These are phyloP conservation scores for Choiromyces venosus DNA, from an alignment of 495 filamentous ascomycete species.

Conservation along the genomic window DNA sequence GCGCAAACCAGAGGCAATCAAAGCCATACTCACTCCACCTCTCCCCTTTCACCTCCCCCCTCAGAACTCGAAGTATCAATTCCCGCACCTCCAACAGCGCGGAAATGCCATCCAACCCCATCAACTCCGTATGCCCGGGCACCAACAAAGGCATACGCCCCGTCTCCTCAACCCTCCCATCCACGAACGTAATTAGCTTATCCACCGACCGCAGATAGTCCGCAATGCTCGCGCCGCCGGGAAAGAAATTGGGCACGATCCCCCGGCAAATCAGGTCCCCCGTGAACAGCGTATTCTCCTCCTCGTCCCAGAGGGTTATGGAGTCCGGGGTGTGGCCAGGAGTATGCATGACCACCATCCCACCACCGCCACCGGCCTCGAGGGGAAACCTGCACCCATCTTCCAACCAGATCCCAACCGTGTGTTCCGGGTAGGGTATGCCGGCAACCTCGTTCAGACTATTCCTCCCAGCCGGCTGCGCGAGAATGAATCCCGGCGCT, in stretches of 20 bases:
- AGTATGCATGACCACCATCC: conserved; percentile 16
- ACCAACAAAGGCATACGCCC: background rate
- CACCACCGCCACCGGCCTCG: conserved; percentile 4
- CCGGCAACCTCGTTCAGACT: background rate
- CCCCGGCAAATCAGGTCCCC: conserved; percentile 10
- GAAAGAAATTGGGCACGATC: conserved; percentile 2
- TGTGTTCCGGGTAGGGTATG: background rate
- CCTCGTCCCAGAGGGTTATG: conserved; percentile 17
- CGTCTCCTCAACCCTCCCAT: background rate
- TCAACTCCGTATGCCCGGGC: conserved; percentile 2
- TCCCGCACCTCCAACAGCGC: conserved; percentile 7
- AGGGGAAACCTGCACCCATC: conserved; percentile 17
- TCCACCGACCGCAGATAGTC: conserved; percentile 10
- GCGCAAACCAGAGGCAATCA: background rate
- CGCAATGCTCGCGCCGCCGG: background rate
- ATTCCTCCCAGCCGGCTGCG: background rate
- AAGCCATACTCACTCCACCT: background rate
- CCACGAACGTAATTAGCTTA: conserved; percentile 17
- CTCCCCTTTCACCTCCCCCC: conserved; percentile 5
- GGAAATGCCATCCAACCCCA: conserved; percentile 7
- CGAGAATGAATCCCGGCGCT: background rate
- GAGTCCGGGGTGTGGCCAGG: conserved; percentile 26
- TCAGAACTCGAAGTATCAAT: conserved; percentile 12
- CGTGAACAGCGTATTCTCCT: conserved; percentile 16
- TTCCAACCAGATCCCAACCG: conserved; percentile 13